Conservation (phyloP, 2,329 filamentous ascomycete genomes). For the Penicillium sp. region DNA sequence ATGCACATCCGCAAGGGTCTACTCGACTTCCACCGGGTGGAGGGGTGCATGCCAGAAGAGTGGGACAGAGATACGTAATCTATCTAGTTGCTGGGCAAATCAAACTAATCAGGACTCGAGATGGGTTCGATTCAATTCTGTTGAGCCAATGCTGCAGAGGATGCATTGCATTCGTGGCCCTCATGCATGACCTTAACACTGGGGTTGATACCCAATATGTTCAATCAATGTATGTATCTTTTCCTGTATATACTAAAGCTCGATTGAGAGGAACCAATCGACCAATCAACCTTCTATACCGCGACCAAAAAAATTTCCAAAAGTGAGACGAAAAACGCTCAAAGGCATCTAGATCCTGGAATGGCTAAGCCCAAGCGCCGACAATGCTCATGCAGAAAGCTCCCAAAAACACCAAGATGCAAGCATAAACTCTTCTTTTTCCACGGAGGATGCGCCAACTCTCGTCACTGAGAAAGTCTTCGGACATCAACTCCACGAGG, state of each 20-base stretch:
- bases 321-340: neutral
- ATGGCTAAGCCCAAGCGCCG: conserved; percentile 66
- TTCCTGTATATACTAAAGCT: neutral
- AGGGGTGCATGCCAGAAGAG: too few relatives aligned
- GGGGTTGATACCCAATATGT: too few relatives aligned
- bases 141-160: too few relatives aligned
- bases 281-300: neutral
- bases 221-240: neutral
- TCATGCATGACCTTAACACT: too few relatives aligned
- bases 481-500: conserved; percentile 72
- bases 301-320: neutral
- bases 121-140: too few relatives aligned
- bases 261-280: too few relatives aligned
- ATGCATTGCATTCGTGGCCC: too few relatives aligned
- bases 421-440: conserved; percentile 61
- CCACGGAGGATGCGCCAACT: conserved; percentile 68
- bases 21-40: too few relatives aligned
- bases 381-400: conserved; percentile 69
- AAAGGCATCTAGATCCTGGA: neutral
- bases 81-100: too few relatives aligned
- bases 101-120: too few relatives aligned
- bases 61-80: too few relatives aligned
- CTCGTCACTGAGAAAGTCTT: conserved; percentile 75
- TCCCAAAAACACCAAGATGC: conserved; percentile 61
- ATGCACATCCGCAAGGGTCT: too few relatives aligned